phyloP scores from a whole-genome alignment of 371 early-diverging fungal species.

The Rhizopus stolonifer region DNA sequence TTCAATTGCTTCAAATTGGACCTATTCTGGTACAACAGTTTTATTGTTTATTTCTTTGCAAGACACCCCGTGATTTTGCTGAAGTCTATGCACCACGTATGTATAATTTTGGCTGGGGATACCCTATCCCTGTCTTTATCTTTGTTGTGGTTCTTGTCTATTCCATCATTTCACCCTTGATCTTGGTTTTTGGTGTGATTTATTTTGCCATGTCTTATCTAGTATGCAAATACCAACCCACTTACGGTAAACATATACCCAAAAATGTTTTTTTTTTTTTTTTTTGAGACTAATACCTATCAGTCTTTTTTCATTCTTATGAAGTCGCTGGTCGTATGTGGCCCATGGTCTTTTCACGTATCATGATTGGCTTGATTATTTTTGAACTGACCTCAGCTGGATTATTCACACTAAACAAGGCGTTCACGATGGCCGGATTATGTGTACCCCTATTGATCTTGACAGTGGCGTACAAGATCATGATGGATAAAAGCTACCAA shows the following conservation, averaged over 20 bases:
- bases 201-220: slow-evolving; percentile 74
- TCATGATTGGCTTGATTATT: slow-evolving; percentile 69
- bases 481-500: slow-evolving; percentile 58
- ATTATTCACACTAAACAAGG: slow-evolving; percentile 63
- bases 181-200: slow-evolving; percentile 70
- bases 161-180: slow-evolving; percentile 76
- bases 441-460: slow-evolving; percentile 51
- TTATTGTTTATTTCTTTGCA: slow-evolving; percentile 49
- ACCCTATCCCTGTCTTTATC: slow-evolving; percentile 70
- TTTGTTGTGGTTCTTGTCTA: slow-evolving; percentile 78
- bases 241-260: slow-evolving; percentile 72
- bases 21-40: slow-evolving; percentile 57
- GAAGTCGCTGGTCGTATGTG: slow-evolving; percentile 79
- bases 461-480: slow-evolving; percentile 56
- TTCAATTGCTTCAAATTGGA: slow-evolving; percentile 63
- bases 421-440: slow-evolving; percentile 46
- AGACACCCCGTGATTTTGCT: slow-evolving; percentile 69
- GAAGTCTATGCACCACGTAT: slow-evolving; percentile 63
- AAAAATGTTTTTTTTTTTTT: background rate
- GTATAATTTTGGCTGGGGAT: slow-evolving; percentile 69
- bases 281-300: background rate
- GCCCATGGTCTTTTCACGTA: slow-evolving; percentile 71
- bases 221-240: slow-evolving; percentile 72
- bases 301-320: slow-evolving; percentile 78
- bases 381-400: slow-evolving; percentile 80